phyloP scores from a whole-genome alignment of 164 flowering plant species.

The Chimonanthus salicifolius region DNA sequence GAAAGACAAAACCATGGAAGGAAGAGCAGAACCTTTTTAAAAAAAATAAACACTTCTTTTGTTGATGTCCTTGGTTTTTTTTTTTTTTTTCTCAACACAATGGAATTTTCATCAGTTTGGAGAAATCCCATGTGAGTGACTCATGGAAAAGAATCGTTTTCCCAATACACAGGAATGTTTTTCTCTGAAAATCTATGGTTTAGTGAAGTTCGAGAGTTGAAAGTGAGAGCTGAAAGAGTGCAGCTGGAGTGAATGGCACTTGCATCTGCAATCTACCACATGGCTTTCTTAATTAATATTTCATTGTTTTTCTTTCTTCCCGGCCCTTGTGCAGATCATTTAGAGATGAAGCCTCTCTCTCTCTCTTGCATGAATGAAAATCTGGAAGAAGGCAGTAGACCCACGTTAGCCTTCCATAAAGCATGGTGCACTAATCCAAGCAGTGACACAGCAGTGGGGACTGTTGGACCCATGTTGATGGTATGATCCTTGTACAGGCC shows the following conservation, averaged over 20 bases:
- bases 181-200: background rate
- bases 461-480: too few relatives aligned
- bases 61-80: background rate
- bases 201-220: constrained; percentile 1
- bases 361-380: too few relatives aligned
- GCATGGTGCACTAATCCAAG: too few relatives aligned
- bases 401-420: too few relatives aligned
- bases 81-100: background rate
- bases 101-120: background rate
- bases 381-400: too few relatives aligned
- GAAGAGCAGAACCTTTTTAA: background rate
- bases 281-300: constrained; percentile 1
- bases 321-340: background rate
- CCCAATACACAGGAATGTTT: background rate
- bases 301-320: background rate
- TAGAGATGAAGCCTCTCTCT: too few relatives aligned
- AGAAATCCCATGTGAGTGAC: constrained; percentile 4
- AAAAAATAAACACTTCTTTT: background rate
- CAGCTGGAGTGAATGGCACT: background rate
- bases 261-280: background rate
- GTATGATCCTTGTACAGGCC: too few relatives aligned
- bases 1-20: background rate
- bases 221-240: background rate
- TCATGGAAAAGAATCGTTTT: background rate
- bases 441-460: too few relatives aligned